A percentile compares a stretch with the other conserved stretches of the same genome.
Evolutionary conservation across 2,329 filamentous ascomycete species (phyloP).

Genomic region (Dothideomycetidae sp.): DNA sequence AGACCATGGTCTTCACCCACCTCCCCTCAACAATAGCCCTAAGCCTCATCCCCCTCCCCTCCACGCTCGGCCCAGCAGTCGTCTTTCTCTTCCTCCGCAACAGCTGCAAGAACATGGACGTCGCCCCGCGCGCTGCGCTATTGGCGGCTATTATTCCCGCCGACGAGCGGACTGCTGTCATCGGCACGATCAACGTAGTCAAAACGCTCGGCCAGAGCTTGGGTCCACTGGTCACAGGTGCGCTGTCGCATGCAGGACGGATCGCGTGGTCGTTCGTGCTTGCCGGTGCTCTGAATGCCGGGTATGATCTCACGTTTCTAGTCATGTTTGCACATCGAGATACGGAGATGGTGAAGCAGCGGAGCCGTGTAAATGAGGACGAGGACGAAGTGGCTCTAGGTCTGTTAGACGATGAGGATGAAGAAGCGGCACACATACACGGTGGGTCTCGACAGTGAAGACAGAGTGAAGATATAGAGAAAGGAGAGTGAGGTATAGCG

Average conservation of each 20-base stretch:
- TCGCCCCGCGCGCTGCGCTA: constrained; percentile 55
- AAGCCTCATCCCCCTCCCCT: constrained; percentile 45
- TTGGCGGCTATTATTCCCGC: constrained; percentile 50
- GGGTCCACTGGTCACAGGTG: constrained; percentile 51
- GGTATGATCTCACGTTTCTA: constrained; percentile 23
- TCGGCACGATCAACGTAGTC: constrained; percentile 56
- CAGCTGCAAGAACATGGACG: constrained; percentile 53
- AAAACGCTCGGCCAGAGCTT: constrained; percentile 50
- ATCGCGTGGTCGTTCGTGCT: constrained; percentile 50
- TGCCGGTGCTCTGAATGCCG: constrained; percentile 49
- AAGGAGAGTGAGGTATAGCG: neutral
- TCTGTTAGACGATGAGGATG: neutral
- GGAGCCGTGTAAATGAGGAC: neutral
- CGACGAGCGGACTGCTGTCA: constrained; percentile 53
- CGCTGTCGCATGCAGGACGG: constrained; percentile 39
- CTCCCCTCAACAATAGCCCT: constrained; percentile 51
- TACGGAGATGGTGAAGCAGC: neutral
- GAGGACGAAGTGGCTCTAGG: neutral
- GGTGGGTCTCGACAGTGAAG: too few species aligned
- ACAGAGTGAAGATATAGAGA: neutral
- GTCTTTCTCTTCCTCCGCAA: constrained; percentile 48
- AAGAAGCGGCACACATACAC: too few species aligned
- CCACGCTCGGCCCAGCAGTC: constrained; percentile 39
- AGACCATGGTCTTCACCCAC: constrained; percentile 45
- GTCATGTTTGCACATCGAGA: constrained; percentile 16